These are phyloP conservation scores for Salinomyces thailandicus DNA, from an alignment of 2,329 filamentous ascomycete genomes.

Conservation along the genomic window DNA sequence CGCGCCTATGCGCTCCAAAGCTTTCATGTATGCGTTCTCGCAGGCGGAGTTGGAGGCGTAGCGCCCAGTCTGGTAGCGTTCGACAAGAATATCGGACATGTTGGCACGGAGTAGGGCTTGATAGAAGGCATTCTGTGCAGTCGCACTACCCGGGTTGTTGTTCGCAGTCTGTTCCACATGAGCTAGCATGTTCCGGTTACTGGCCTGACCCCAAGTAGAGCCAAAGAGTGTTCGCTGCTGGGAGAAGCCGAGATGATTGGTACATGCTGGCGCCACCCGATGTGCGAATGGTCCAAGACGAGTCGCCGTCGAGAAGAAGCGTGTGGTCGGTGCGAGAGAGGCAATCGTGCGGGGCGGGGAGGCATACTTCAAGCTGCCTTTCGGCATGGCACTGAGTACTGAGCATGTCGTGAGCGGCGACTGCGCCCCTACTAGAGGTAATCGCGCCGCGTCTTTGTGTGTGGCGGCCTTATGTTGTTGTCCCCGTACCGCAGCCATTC, in stretches of 20 bases:
- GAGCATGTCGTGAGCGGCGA: slow-evolving; percentile 7
- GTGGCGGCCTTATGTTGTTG: slow-evolving; percentile 1
- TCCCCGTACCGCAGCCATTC: slow-evolving; percentile 6
- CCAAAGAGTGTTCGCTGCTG: slow-evolving; percentile 39
- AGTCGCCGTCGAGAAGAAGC: slow-evolving; percentile 32
- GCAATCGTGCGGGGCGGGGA: slow-evolving; percentile 25
- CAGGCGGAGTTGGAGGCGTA: slow-evolving; percentile 71
- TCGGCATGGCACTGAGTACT: slow-evolving; percentile 20
- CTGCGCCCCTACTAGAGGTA: slow-evolving; percentile 7
- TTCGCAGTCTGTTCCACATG: slow-evolving; percentile 87
- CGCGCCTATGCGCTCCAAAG: slow-evolving; percentile 53
- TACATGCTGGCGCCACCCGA: slow-evolving; percentile 5
- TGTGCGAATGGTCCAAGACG: slow-evolving; percentile 22
- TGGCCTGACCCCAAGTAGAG: slow-evolving; percentile 28
- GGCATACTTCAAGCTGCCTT: slow-evolving; percentile 23
- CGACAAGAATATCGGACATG: slow-evolving; percentile 85
- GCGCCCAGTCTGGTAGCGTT: slow-evolving; percentile 75
- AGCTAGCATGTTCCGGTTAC: slow-evolving; percentile 54
- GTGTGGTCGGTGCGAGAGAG: slow-evolving; percentile 11
- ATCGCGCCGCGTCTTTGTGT: slow-evolving; percentile 13
- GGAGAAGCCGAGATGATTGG: slow-evolving; percentile 25
- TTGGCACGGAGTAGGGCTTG: slow-evolving; percentile 81
- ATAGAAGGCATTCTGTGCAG: slow-evolving; percentile 88
- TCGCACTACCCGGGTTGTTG: slow-evolving; percentile 76
- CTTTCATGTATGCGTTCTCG: slow-evolving; percentile 69